A percentile compares a stretch with the other conserved stretches of the same genome.
Evolutionary conservation across 352 stramenopile genomes (phyloP).

Genomic region (Globisporangium ultimum): DNA sequence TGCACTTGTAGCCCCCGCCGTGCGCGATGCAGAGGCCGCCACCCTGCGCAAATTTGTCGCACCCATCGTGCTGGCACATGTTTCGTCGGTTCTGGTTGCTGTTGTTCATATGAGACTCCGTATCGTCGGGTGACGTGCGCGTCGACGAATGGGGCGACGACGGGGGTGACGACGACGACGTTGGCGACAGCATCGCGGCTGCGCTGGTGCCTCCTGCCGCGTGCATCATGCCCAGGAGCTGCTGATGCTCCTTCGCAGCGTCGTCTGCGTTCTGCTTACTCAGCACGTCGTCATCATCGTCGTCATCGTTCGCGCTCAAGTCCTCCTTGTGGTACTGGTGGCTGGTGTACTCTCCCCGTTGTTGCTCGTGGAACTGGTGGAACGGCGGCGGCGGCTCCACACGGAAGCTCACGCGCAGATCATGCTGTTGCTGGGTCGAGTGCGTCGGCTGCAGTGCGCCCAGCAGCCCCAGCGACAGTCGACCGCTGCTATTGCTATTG

Average conservation of each 20-base stretch:
- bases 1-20: slow-evolving; percentile 65
- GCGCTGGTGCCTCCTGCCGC: too few relatives aligned
- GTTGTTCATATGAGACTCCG: neutral
- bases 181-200: slow-evolving; percentile 3
- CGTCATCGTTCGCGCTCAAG: too few relatives aligned
- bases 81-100: slow-evolving; percentile 4
- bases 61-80: slow-evolving; percentile 46
- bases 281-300: neutral
- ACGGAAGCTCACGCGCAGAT: neutral
- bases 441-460: slow-evolving; percentile 2
- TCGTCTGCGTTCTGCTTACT: slow-evolving; percentile 3
- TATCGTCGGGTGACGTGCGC: neutral
- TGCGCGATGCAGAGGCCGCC: slow-evolving; percentile 65
- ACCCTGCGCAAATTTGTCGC: slow-evolving; percentile 58
- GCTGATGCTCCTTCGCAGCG: slow-evolving; percentile 7
- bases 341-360: neutral
- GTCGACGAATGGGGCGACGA: too few relatives aligned
- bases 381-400: too few relatives aligned
- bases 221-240: slow-evolving; percentile 8
- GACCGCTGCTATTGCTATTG: neutral
- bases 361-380: neutral
- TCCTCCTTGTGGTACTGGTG: too few relatives aligned
- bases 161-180: neutral
- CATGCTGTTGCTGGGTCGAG: neutral
- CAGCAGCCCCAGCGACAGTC: neutral